Evolutionary conservation across 352 stramenopile genomes (phyloP), one percentile per base, ranked within the genome.

Genomic region (Phytophthora ohioensis): DNA sequence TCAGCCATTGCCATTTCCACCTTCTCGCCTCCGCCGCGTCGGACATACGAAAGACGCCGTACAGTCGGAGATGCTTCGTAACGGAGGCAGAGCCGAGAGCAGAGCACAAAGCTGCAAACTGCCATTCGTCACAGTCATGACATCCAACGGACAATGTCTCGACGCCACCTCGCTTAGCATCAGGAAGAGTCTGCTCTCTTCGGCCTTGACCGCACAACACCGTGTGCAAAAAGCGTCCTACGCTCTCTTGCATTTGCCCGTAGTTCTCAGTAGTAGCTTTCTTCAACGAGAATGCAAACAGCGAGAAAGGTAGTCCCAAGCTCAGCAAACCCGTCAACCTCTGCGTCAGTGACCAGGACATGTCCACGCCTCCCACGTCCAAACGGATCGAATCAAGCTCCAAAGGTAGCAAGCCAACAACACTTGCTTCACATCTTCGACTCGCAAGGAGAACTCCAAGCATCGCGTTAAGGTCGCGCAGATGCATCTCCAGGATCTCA

Each of bases 1-100:
- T 42, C 3, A 81, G 54, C 69, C 73, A 81, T 34, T 63, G 57
- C 73, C 73, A 81, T 31, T 81, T 81, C 64, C 69, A 80, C 13
- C 45, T 59, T 8, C 64, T 58, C 34, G 54, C 30, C 21, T 71
- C 64, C 2, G 51, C 38, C 9, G 68, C 59, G 57, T 77, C 69
- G 5, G 73, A 69, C 41, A 52, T 57, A 5, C 34, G 13, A 45
- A 72, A 72, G 31, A 76, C 57, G 11, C 69, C 69, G 36, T 72
- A 72, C 27, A 76, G 48, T 17, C 57, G 57, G 17, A 76, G 62
- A 17, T 68, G 52, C 4, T 52, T 61, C 27, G 63, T 72, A 17
- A 52, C 38, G 5, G 57, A 64, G 2, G 69, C 63, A 49, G 45
- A 64, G 7, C 49, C 58, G 6, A 76, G 42, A 5, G 69, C 63